Conservation (phyloP, 305 asterid genomes). For the Galium porrigens region DNA sequence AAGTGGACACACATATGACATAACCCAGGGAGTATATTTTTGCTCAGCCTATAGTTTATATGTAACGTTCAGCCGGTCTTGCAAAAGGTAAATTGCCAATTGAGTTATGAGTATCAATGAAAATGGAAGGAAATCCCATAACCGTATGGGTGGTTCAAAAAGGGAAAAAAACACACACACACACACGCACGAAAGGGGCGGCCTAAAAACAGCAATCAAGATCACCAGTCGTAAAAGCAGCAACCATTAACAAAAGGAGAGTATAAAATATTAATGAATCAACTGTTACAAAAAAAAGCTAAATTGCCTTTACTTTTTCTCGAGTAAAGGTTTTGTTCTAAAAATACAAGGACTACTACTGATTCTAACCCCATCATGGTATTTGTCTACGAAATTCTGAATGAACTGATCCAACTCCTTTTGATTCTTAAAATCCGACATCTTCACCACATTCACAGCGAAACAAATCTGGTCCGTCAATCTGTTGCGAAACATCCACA, state of each 20-base stretch:
- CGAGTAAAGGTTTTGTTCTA: too few species aligned
- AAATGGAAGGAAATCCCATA: too few species aligned
- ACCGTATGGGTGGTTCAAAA: background rate
- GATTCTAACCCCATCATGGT: background rate
- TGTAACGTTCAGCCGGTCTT: too few species aligned
- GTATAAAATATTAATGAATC: background rate
- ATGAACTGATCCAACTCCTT: background rate
- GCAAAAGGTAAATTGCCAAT: too few species aligned
- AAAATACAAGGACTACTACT: background rate
- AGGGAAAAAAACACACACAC: background rate
- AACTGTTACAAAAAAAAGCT: slow-evolving; percentile 1
- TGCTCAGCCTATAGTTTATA: too few species aligned
- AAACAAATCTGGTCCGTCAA: slow-evolving; percentile 4
- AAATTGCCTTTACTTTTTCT: background rate
- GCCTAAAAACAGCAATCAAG: slow-evolving; percentile 1
- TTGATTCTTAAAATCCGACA: background rate
- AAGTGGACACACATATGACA: too few species aligned
- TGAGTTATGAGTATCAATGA: too few species aligned
- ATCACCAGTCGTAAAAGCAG: background rate
- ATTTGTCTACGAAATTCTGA: background rate
- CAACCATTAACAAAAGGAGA: background rate
- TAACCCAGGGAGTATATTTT: too few species aligned
- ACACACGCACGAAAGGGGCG: background rate
- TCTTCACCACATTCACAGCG: slow-evolving; percentile 6
- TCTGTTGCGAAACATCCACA: slow-evolving; percentile 15